Evolutionary conservation across 352 stramenopile genomes (phyloP).

Genomic region (Globisporangium cystogenes): DNA sequence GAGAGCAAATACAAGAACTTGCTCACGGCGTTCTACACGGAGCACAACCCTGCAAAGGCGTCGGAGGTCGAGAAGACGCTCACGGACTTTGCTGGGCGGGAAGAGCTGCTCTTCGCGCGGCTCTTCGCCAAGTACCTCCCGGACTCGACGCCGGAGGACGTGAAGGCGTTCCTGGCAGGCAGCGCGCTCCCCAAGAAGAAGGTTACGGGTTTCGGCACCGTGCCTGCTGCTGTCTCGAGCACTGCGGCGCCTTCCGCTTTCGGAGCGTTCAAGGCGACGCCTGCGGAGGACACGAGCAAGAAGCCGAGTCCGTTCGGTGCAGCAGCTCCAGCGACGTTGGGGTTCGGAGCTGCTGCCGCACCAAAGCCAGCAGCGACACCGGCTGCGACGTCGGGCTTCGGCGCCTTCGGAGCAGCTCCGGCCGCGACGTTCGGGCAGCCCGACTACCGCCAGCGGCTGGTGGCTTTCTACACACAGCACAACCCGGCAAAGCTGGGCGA

Average conservation of each 20-base stretch:
- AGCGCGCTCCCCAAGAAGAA: constrained; percentile 44
- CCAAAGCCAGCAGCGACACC: constrained; percentile 7
- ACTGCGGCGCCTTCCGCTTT: constrained; percentile 12
- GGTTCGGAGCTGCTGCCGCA: constrained; percentile 4
- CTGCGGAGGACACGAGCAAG: constrained; percentile 1
- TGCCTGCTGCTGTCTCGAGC: constrained; percentile 18
- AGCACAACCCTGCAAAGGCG: constrained; percentile 48
- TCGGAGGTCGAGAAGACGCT: constrained; percentile 45
- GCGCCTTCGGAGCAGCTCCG: constrained; percentile 5
- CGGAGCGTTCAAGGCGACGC: constrained; percentile 6
- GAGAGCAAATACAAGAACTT: constrained; percentile 36
- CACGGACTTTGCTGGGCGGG: constrained; percentile 41
- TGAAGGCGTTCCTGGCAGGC: constrained; percentile 57
- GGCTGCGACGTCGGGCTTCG: constrained; percentile 8
- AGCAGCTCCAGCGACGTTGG: constrained; percentile 1
- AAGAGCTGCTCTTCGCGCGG: constrained; percentile 52
- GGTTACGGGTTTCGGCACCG: constrained; percentile 10
- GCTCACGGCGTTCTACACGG: constrained; percentile 59
- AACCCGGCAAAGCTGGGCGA: constrained; percentile 87
- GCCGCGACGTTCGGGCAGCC: constrained; percentile 31
- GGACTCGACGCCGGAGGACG: constrained; percentile 42
- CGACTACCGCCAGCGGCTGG: constrained; percentile 59
- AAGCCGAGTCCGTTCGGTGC: constrained; percentile 27
- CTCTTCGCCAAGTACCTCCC: constrained; percentile 62
- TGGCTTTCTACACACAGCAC: constrained; percentile 90